Percentiles rank a stretch among this genome's conserved stretches.
Conservation (phyloP, 192 early-diverging fungal species). For the Endogone sp. region DNA sequence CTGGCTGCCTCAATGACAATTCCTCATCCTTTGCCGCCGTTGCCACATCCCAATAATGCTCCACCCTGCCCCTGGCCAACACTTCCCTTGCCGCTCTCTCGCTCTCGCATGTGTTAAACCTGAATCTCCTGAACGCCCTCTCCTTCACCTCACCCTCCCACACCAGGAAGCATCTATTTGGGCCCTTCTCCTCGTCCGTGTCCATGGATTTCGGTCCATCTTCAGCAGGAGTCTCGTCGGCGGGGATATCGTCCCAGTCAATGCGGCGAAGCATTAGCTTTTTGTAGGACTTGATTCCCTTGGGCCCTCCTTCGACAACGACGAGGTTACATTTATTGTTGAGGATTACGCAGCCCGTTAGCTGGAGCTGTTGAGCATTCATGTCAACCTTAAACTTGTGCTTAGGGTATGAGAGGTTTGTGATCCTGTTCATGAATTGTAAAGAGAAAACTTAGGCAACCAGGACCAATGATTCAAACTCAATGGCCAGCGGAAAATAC, state of each 20-base stretch:
- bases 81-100: conserved; percentile 71
- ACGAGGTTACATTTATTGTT: conserved; percentile 75
- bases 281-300: conserved; percentile 88
- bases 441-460: background rate
- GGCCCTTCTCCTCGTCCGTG: conserved; percentile 37
- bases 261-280: conserved; percentile 95
- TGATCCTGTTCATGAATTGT: conserved; percentile 47
- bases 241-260: conserved; percentile 73
- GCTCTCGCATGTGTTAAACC: conserved; percentile 62
- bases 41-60: conserved; percentile 90
- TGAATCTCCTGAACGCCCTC: conserved; percentile 76
- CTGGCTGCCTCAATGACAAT: conserved; percentile 31
- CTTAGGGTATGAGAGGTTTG: conserved; percentile 73
- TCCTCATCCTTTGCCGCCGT: conserved; percentile 42
- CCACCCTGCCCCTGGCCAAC: conserved; percentile 63
- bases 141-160: conserved; percentile 91
- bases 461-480: background rate
- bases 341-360: conserved; percentile 80
- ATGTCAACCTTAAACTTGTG: conserved; percentile 86
- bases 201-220: conserved; percentile 30
- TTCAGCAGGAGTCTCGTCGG: conserved; percentile 36
- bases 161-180: conserved; percentile 83
- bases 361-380: conserved; percentile 81
- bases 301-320: conserved; percentile 90
- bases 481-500: too few species aligned